Evolutionary conservation across 768 basidiomycete genomes (phyloP).

Genomic region (Astraeus odoratus): DNA sequence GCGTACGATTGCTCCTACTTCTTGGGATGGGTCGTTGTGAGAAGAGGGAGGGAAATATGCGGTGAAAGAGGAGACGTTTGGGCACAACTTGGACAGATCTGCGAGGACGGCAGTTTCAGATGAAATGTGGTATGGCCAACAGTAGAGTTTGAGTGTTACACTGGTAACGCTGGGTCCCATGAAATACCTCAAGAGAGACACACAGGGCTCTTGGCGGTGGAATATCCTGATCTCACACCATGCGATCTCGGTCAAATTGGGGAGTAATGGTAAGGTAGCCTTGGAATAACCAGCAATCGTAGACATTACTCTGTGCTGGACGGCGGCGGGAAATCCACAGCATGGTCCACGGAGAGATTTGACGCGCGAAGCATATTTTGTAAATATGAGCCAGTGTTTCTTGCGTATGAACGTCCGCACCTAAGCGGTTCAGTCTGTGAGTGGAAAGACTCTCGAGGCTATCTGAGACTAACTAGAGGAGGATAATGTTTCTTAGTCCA

Average conservation of each 20-base stretch:
- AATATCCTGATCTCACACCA: slow-evolving; percentile 22
- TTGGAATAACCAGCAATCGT: slow-evolving; percentile 10
- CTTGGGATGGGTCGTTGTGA: slow-evolving; percentile 19
- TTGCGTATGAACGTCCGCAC: slow-evolving; percentile 20
- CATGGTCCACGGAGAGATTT: slow-evolving; percentile 17
- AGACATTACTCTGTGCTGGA: slow-evolving; percentile 14
- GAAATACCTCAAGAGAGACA: slow-evolving; percentile 21
- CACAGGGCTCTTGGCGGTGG: slow-evolving; percentile 15
- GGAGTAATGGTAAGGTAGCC: slow-evolving; percentile 16
- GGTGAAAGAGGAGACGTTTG: slow-evolving; percentile 22
- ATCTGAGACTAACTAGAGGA: slow-evolving; percentile 12
- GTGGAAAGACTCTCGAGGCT: not conserved
- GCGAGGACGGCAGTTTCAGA: slow-evolving; percentile 17
- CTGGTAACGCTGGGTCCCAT: slow-evolving; percentile 14
- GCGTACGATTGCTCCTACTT: slow-evolving; percentile 19
- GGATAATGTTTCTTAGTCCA: slow-evolving; percentile 18
- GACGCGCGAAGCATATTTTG: slow-evolving; percentile 20
- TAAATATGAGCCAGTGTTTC: slow-evolving; percentile 21
- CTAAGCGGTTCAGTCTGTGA: slow-evolving; percentile 3
- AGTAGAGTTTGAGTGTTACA: slow-evolving; percentile 16
- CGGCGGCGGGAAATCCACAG: slow-evolving; percentile 10
- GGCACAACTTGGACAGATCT: slow-evolving; percentile 15
- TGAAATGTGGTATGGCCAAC: slow-evolving; percentile 18
- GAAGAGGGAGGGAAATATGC: slow-evolving; percentile 21
- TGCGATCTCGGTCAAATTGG: slow-evolving; percentile 17